phyloP scores from a whole-genome alignment of 2,329 filamentous ascomycete genomes.

The Trichoderma sp. region DNA sequence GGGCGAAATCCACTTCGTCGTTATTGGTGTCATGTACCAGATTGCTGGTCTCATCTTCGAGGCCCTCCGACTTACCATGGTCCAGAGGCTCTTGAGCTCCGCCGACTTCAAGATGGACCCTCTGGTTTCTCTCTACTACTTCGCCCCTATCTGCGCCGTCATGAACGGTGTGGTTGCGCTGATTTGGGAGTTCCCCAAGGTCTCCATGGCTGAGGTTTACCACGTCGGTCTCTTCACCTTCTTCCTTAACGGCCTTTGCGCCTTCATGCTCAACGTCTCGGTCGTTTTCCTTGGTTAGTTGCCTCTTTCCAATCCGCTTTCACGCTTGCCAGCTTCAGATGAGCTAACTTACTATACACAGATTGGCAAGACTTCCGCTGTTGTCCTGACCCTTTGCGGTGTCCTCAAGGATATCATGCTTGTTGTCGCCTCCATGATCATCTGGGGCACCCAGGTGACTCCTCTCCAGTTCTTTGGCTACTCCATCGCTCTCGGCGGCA shows the following conservation, averaged over 20 bases:
- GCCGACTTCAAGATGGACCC: slow-evolving; percentile 92
- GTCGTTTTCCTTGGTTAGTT: slow-evolving; percentile 79
- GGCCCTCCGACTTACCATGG: slow-evolving; percentile 80
- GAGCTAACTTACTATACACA: slow-evolving; percentile 38
- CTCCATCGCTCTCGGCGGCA: slow-evolving; percentile 74
- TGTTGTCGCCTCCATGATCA: slow-evolving; percentile 75
- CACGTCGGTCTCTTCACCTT: slow-evolving; percentile 72
- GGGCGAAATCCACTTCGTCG: slow-evolving; percentile 91
- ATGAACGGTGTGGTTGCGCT: slow-evolving; percentile 78
- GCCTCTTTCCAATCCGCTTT: background rate
- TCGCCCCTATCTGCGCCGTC: slow-evolving; percentile 77
- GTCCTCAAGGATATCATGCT: slow-evolving; percentile 87
- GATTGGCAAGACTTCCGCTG: slow-evolving; percentile 86
- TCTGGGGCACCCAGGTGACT: slow-evolving; percentile 76
- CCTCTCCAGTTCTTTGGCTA: slow-evolving; percentile 81
- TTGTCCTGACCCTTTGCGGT: slow-evolving; percentile 83
- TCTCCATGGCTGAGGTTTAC: slow-evolving; percentile 70
- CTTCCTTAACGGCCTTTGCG: slow-evolving; percentile 73
- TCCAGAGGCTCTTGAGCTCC: slow-evolving; percentile 78
- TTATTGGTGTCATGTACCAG: slow-evolving; percentile 78
- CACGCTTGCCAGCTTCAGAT: background rate
- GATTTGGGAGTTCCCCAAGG: slow-evolving; percentile 70
- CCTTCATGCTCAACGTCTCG: slow-evolving; percentile 81
- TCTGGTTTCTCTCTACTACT: slow-evolving; percentile 86
- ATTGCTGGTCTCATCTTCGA: slow-evolving; percentile 78